A percentile compares a stretch with the other conserved stretches of the same genome.
Conservation (phyloP, 768 basidiomycete genomes). For the Tricholoma hemisulphureum region DNA sequence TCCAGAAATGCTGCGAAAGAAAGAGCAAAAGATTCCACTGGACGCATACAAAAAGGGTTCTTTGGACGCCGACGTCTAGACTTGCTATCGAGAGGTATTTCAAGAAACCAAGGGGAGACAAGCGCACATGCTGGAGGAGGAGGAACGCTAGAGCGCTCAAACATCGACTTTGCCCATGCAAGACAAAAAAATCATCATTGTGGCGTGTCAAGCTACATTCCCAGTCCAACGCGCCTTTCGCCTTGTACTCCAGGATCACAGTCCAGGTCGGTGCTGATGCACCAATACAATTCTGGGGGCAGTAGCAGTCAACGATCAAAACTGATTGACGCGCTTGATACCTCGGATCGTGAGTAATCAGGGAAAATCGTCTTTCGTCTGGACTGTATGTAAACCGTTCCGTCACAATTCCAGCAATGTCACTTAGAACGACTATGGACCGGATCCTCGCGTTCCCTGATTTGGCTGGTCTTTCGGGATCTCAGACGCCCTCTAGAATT, state of each 20-base stretch:
- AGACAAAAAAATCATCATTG: constrained; percentile 2
- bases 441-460: constrained; percentile 44
- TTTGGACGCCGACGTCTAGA: constrained; percentile 62
- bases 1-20: constrained; percentile 61
- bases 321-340: constrained; percentile 42
- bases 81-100: constrained; percentile 44
- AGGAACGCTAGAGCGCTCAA: neutral
- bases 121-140: neutral
- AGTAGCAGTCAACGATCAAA: constrained; percentile 29
- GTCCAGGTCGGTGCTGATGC: neutral
- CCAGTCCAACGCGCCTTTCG: constrained; percentile 23
- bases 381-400: neutral
- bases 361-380: neutral
- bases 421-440: constrained; percentile 37
- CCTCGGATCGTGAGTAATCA: constrained; percentile 40
- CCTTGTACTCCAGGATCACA: constrained; percentile 21
- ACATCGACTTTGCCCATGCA: constrained; percentile 23
- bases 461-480: constrained; percentile 38
- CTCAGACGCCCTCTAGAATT: neutral
- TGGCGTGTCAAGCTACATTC: constrained; percentile 14
- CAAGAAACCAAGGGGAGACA: constrained; percentile 6
- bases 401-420: constrained; percentile 26
- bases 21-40: constrained; percentile 53
- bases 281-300: constrained; percentile 17
- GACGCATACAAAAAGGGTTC: constrained; percentile 55